phyloP scores from a whole-genome alignment of 345 rosid genomes.

The Corchorus olitorius region DNA sequence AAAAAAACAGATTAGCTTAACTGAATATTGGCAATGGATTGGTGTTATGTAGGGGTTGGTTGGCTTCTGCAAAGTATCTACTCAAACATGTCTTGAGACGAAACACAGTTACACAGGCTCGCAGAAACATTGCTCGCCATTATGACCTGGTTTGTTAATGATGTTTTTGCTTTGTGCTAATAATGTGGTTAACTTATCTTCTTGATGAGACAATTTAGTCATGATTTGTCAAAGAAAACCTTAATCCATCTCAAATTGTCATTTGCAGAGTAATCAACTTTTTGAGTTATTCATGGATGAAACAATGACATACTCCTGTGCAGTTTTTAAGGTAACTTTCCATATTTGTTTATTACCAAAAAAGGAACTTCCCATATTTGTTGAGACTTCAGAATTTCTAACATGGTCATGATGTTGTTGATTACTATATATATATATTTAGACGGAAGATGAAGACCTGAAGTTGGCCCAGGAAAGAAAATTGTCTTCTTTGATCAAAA shows the following conservation, averaged over 20 bases:
- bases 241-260: background rate
- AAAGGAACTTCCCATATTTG: background rate
- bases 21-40: background rate
- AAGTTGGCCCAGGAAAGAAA: too few species aligned
- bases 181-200: background rate
- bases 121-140: slow-evolving; percentile 82
- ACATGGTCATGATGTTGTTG: too few species aligned
- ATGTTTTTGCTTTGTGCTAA: too few species aligned
- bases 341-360: background rate
- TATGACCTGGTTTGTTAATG: slow-evolving; percentile 73
- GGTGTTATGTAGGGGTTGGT: slow-evolving; percentile 70
- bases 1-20: background rate
- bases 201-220: too few species aligned
- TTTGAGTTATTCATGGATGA: slow-evolving; percentile 76
- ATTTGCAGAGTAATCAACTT: slow-evolving; percentile 70
- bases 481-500: too few species aligned
- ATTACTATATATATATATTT: too few species aligned
- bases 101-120: slow-evolving; percentile 87
- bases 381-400: background rate
- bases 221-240: background rate
- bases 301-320: slow-evolving; percentile 87
- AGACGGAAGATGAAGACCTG: too few species aligned
- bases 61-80: slow-evolving; percentile 87
- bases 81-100: slow-evolving; percentile 68
- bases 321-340: slow-evolving; percentile 63